Conservation (phyloP, 129 eudicot genomes). For the Pulicaria dysenterica region DNA sequence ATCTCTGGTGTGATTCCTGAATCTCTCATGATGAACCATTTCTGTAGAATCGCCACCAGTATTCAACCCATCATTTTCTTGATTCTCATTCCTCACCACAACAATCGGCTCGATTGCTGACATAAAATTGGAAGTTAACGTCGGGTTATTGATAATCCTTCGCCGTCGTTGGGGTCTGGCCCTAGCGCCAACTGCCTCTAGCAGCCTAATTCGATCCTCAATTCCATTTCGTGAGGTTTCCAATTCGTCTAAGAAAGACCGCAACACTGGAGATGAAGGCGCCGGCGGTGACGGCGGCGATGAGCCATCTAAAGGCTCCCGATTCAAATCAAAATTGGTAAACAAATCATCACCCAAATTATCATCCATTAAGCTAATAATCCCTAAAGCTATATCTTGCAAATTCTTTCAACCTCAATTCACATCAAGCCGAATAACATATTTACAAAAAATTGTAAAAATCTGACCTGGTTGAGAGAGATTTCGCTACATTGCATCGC, state of each 20-base stretch:
- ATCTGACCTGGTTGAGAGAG: too few relatives aligned
- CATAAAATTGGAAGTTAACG: background rate
- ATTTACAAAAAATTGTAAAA: too few relatives aligned
- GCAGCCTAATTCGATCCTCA: conserved; percentile 54
- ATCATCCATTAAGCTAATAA: background rate
- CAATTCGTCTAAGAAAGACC: conserved; percentile 30
- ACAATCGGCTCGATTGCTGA: conserved; percentile 12
- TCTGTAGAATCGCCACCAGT: too few relatives aligned
- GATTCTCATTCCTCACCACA: conserved; percentile 5
- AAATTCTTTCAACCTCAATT: background rate
- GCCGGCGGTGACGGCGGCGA: background rate
- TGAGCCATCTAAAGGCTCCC: background rate
- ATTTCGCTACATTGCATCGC: too few relatives aligned
- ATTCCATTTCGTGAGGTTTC: conserved; percentile 40
- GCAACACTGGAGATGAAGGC: background rate
- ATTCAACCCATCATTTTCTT: background rate
- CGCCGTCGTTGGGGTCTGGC: conserved; percentile 47
- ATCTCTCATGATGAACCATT: conserved; percentile 12
- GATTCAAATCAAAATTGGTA: background rate
- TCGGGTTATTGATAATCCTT: conserved; percentile 21
- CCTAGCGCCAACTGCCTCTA: conserved; percentile 49
- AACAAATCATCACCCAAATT: too few relatives aligned
- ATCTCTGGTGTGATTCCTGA: conserved; percentile 44
- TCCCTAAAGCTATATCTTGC: background rate
- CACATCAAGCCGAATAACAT: background rate